Conservation (phyloP, 2,329 filamentous ascomycete species). For the Raffaelea deltoideospora region DNA sequence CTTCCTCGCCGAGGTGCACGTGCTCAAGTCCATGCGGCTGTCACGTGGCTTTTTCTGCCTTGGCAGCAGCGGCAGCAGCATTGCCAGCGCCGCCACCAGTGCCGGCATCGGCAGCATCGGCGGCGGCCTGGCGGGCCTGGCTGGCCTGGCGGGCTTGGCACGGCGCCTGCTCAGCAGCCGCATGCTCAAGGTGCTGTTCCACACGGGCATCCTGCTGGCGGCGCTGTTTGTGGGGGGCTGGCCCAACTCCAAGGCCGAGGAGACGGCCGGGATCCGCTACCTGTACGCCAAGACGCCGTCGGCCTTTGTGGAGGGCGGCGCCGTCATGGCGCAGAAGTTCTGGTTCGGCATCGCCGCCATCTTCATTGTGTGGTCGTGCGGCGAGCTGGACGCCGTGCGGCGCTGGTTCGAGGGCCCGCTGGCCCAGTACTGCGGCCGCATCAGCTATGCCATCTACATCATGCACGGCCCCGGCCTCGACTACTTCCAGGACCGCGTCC, state of each 20-base stretch:
- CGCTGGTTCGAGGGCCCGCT: slow-evolving; percentile 27
- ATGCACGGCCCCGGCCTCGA: slow-evolving; percentile 37
- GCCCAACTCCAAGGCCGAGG: slow-evolving; percentile 20
- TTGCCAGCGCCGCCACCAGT: no score
- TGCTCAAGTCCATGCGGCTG: slow-evolving; percentile 16
- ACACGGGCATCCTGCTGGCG: slow-evolving; percentile 2
- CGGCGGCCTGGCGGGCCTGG: slow-evolving; percentile 10
- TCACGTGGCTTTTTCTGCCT: not conserved
- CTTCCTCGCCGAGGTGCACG: slow-evolving; percentile 27
- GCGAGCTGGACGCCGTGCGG: slow-evolving; percentile 19
- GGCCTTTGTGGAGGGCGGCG: slow-evolving; percentile 13
- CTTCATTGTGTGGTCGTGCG: slow-evolving; percentile 21
- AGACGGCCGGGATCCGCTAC: slow-evolving; percentile 18
- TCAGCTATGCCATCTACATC: slow-evolving; percentile 43
- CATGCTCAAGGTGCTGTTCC: slow-evolving; percentile 1
- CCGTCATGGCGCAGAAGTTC: slow-evolving; percentile 20
- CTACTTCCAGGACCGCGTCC: slow-evolving; percentile 16
- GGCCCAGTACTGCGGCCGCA: slow-evolving; percentile 39
- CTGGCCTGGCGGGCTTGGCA: slow-evolving; percentile 3
- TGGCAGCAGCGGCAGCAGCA: not conserved
- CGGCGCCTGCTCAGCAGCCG: not conserved
- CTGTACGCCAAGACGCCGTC: slow-evolving; percentile 18
- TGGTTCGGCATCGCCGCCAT: slow-evolving; percentile 21
- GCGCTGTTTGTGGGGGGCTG: slow-evolving; percentile 20
- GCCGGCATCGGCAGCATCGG: no score